Base-by-base conservation (phyloP, 1,139 yeast genomes). In the Saccharomyces hybrid region DNA sequence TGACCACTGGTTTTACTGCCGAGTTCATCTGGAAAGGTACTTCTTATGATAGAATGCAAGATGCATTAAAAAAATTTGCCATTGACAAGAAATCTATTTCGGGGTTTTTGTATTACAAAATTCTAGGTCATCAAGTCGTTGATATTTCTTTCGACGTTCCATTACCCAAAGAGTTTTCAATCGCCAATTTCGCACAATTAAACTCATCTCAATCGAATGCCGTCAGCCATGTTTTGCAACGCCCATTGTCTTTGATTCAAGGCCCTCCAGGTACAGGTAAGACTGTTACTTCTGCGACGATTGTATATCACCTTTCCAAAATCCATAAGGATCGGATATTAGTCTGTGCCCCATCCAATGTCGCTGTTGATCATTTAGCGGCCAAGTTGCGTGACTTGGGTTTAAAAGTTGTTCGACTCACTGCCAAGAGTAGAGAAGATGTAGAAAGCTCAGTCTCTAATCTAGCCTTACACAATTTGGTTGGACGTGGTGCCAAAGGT, bases 201-300 rank as follows among this genome's bases (percentile, higher is more conserved):
- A 91, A 91, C 68, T 75, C 75, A 19, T 88, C 96, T 1, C 98
- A 91, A 71, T 78, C 78, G 1, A 81, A 80, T 64, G 97, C 97
- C 0, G 91, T 91, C 27, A 76, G 79, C 55, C 73, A 81, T 4
- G 96, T 86, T 1, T 72, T 91, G 57, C 80, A 79, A 64, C 77
- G 83, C 62, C 96, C 96, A 1, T 75, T 91, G 48, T 82, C 96
- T 6, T 77, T 91, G 64, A 90, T 91, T 61, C 98, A 91, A 70
- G 98, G 98, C 19, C 98, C 98, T n/a, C 98, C 98, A 14, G 72
- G 72, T 51, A 91, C 98, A 0, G 98, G 98, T 68, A 91, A 91
- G 69, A 91, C 98, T 0, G 96, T 89, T 12, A 90, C 96, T 0
- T 88, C 96, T 0, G 95, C 96, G 2, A 85, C 96, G 0, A 88